phyloP scores from a whole-genome alignment of 345 rosid genomes.

The Eucalyptus viminalis region DNA sequence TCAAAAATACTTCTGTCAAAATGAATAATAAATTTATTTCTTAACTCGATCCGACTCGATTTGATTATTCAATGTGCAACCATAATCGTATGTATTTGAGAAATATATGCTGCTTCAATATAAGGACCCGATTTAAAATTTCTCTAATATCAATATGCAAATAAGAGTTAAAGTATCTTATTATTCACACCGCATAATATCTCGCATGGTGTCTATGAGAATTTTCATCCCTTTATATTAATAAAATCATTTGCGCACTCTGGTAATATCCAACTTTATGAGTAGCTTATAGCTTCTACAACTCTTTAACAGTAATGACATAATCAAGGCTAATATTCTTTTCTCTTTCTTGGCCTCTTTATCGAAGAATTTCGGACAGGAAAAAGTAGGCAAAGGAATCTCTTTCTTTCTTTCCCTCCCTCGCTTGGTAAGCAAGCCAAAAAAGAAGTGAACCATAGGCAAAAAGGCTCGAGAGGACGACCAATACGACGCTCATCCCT shows the following conservation, averaged over 20 bases:
- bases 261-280: too few relatives aligned
- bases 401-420: neutral
- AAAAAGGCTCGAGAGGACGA: rapidly evolving
- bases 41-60: too few relatives aligned
- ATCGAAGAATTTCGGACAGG: neutral
- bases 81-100: too few relatives aligned
- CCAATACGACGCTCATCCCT: too few relatives aligned
- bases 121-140: rapidly evolving
- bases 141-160: rapidly evolving
- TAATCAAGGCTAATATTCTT: neutral
- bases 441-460: neutral
- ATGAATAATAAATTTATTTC: too few relatives aligned
- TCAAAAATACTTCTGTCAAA: rapidly evolving
- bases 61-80: rapidly evolving
- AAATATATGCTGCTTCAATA: neutral
- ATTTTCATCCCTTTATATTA: neutral
- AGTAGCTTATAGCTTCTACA: neutral
- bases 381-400: neutral
- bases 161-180: too few relatives aligned
- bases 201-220: rapidly evolving
- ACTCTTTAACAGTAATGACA: rapidly evolving
- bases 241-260: too few relatives aligned
- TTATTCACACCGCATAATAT: neutral
- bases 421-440: neutral
- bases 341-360: neutral